These are phyloP conservation scores for Serendipita sp. DNA, from an alignment of 768 basidiomycete species.

Conservation along the genomic window DNA sequence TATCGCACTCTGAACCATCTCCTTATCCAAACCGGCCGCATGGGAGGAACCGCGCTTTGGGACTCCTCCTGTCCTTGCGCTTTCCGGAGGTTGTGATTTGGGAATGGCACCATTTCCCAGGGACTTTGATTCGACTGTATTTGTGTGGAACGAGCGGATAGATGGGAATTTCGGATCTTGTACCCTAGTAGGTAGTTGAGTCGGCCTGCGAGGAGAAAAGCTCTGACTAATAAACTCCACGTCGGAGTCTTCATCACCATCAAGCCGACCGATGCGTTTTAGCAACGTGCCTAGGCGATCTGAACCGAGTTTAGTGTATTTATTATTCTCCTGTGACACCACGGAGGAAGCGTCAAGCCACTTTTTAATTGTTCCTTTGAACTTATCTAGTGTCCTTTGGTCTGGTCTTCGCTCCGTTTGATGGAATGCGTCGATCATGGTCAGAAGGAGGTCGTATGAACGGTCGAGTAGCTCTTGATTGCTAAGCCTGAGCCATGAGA, in stretches of 20 bases:
- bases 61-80: too few species aligned
- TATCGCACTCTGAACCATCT: not conserved
- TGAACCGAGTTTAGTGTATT: not conserved
- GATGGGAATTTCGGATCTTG: too few species aligned
- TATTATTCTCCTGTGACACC: not conserved
- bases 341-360: constrained; percentile 10
- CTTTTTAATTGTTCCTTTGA: constrained; percentile 28
- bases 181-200: not conserved
- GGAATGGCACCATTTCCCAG: too few species aligned
- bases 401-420: constrained; percentile 41
- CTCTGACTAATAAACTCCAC: constrained; percentile 30
- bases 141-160: too few species aligned
- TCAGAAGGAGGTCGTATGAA: constrained; percentile 67
- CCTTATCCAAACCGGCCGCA: not conserved
- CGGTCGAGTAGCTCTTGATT: constrained; percentile 85
- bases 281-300: not conserved
- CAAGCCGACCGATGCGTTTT: not conserved
- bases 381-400: constrained; percentile 40
- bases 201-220: not conserved
- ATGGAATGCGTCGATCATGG: constrained; percentile 61
- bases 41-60: too few species aligned
- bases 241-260: constrained; percentile 36
- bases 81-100: too few species aligned
- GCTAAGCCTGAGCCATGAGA: constrained; percentile 81
- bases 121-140: too few species aligned